Evolutionary conservation across 140 eudicot genomes (phyloP), one percentile per base, ranked within the genome.

Genomic region (Ambrosia hybrid): DNA sequence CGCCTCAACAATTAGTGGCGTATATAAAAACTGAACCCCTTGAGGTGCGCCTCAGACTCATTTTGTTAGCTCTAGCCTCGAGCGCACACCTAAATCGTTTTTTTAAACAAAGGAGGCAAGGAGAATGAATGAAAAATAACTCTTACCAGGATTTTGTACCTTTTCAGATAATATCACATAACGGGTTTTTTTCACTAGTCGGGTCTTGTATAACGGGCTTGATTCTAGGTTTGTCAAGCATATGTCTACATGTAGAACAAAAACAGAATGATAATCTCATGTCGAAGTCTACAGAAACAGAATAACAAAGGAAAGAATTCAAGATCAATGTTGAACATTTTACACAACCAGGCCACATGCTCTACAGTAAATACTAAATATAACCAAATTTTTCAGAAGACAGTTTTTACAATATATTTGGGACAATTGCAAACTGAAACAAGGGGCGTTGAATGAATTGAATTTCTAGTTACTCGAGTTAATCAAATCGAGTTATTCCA

Each of bases 181-280:
- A 46, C 99, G 99, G 12, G 65, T 83, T 71, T 86, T 86, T 88
- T 16, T 88, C 92, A 53, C 83, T 70, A 0, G 84, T 82, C 61
- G 99, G 99, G 53, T 95, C 99, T 79, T 90, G 95, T 2, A 85
- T 82, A 12, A 95, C 68, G 5, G 99, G 97, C 70, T 88, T 95
- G 65, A 91, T 84, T 34, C 99, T 96, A 6, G 99, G 89, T 81
- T 79, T 81, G 78, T 95, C 92, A 73, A 95, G 82, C 91, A 95
- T 73, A 79, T 86, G 82, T 68, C 99, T 95, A 66, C 66, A 82
- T 45, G 65, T 33, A 77, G 38, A 82, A 69, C 38, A 73, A 73
- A 79, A 61, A 30, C 38, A 43, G 12, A 71, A 59, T 4, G 9
- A 69, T 4, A 10, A 78, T 57, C 9, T 63, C 4, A 39, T 15